Evolutionary conservation across 2,329 filamentous ascomycete genomes (phyloP), one percentile per base, ranked within the genome.

Genomic region (Phyllosticta citrichinensis): DNA sequence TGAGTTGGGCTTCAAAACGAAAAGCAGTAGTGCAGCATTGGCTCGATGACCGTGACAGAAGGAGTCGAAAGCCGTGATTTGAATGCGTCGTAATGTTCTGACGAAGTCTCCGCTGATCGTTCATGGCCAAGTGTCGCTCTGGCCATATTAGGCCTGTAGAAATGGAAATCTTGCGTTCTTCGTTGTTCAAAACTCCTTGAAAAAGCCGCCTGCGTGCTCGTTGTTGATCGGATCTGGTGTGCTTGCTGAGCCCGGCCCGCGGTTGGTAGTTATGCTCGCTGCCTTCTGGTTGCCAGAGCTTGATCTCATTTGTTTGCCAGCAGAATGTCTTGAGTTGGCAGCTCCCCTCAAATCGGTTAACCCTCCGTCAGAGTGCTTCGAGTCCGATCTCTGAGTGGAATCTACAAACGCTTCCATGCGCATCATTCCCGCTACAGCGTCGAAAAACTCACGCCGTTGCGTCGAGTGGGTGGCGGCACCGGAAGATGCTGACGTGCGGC

Each of bases 391-490:
- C 17, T 47, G 40, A 4, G 40, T 47, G 22, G 22, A 3, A 19
- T 85, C 83, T 66, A 99, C 95, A 72, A 97, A 99, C 0, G 94
- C 94, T 73, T 97, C 93, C 93, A 99, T 97, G 27, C 94, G 85
- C 55, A 97, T 85, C 1, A 92, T 97, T 1, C 92, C 91, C 62
- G 95, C 71, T 3, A 33, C 24, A 25, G 88, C 88, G 67, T 95
- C 91, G 69, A 94, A 94, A 76, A 94, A 92, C 72, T 83, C 82
- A 61, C 73, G 57, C 69, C 52, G 50, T 40, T 27, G n/a, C 2
- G 30, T 47, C 20, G 53, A 22, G 5, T 55, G 52, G 5, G 60
- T 56, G 22, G 56, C 33, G 10, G 58, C 40, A 24, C 52, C 58
- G 58, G 27, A 60, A 30, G 24, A 62, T 64, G 60, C 59, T 17